Conservation (phyloP, 306 rosid species). For the Corylus avellana region DNA sequence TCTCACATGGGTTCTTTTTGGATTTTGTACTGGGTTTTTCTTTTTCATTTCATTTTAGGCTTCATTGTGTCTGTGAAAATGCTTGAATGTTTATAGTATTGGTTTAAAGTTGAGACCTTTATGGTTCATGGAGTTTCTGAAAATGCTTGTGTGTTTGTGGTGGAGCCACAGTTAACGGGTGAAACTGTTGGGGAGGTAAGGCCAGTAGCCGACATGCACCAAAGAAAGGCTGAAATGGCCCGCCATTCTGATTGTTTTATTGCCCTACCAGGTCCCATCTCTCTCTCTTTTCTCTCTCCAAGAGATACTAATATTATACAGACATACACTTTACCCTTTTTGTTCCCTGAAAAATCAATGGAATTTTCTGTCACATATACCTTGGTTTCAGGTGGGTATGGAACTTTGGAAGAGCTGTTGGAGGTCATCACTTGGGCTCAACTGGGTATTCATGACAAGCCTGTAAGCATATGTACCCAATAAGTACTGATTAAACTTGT, state of each 20-base stretch:
- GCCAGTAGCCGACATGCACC: slow-evolving; percentile 64
- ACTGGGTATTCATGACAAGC: slow-evolving; percentile 66
- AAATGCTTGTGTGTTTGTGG: slow-evolving; percentile 1
- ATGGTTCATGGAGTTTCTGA: not conserved
- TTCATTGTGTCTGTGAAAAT: not conserved
- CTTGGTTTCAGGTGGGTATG: slow-evolving; percentile 53
- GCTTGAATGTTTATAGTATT: not conserved
- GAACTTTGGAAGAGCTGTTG: slow-evolving; percentile 57
- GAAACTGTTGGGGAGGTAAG: slow-evolving; percentile 60
- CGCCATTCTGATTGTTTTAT: slow-evolving; percentile 65
- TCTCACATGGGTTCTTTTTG: slow-evolving; percentile 3
- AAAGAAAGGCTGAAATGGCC: slow-evolving; percentile 73
- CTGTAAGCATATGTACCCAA: slow-evolving; percentile 30
- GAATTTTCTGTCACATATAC: not conserved
- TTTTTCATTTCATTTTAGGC: not conserved
- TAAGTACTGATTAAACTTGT: not conserved
- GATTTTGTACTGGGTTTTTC: not conserved
- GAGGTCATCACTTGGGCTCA: slow-evolving; percentile 70
- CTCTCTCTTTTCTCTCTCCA: slow-evolving; percentile 10
- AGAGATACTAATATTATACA: not conserved
- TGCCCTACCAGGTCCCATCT: slow-evolving; percentile 58
- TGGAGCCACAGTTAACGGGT: slow-evolving; percentile 52
- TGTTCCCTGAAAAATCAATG: not conserved
- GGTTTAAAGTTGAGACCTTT: slow-evolving; percentile 2
- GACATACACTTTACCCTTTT: not conserved